Evolutionary conservation across 768 basidiomycete species (phyloP).

Genomic region (Pisolithus tinctorius): DNA sequence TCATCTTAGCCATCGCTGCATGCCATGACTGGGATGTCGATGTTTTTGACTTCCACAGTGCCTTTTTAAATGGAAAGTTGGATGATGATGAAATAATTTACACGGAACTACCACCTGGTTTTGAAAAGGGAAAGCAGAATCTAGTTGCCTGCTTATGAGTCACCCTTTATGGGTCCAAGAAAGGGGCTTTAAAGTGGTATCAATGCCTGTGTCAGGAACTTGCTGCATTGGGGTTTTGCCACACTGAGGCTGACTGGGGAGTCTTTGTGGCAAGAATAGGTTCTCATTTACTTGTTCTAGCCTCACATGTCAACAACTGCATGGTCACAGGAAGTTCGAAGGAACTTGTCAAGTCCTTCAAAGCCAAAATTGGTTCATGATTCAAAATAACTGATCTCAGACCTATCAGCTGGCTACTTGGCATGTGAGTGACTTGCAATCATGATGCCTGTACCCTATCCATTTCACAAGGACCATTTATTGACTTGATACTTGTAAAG

Average conservation of each 20-base stretch:
- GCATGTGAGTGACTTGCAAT: constrained; percentile 3
- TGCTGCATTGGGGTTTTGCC: neutral
- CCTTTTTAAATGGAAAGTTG: constrained; percentile 35
- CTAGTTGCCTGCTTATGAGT: constrained; percentile 7
- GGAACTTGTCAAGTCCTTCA: constrained; percentile 1
- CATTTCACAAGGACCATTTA: neutral
- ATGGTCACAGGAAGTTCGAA: neutral
- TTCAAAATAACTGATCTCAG: neutral
- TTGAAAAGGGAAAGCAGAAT: neutral
- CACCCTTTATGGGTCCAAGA: constrained; percentile 5
- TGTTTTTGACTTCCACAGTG: constrained; percentile 36
- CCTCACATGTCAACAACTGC: constrained; percentile 8
- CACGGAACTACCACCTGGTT: constrained; percentile 34
- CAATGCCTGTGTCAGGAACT: neutral
- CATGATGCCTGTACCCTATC: neutral
- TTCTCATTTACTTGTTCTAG: too few species aligned
- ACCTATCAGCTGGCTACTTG: constrained; percentile 7
- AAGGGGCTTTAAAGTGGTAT: constrained; percentile 8
- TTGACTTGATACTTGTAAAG: too few species aligned
- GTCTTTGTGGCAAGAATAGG: constrained; percentile 1
- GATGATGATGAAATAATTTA: constrained; percentile 31
- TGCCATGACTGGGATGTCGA: constrained; percentile 28
- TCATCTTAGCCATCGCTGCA: neutral
- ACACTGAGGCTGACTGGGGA: neutral
- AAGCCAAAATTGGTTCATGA: neutral